Base-by-base conservation (phyloP, 2,329 filamentous ascomycete genomes). In the Aspergillus pseudoviridinutans region DNA sequence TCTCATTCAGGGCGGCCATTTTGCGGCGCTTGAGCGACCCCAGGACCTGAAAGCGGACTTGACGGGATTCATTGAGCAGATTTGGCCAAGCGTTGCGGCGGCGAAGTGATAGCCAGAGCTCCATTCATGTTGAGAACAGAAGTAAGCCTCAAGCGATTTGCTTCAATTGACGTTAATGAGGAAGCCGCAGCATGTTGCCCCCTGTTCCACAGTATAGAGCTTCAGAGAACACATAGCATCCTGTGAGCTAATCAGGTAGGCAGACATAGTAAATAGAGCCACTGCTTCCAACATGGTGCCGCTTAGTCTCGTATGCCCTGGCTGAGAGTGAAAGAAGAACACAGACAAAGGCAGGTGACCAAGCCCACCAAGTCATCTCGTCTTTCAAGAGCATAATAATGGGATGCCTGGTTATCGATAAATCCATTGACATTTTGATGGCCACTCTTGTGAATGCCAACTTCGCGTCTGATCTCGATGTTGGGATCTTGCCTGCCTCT, bases 1-100 rank as follows among this genome's bases (percentile, higher is more conserved):
- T 54, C 28, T 55, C 2, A 44, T 17, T 32, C 66, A 73, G 64
- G 83, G 83, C 17, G 82, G 83, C 0, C 82, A 84, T 68, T 84
- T 84, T 64, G 80, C 83, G 1, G 70, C 74, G 0, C 66, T 77
- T 9, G 77, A 80, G 44, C 74, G 77, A 24, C 75, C 76, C 0
- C 64, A 72, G 57, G 66, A 74, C 1, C 62, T 82, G 49, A 77
- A 80, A 59, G 73, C 72, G 10, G 78, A 79, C 53, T 64, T 81
- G 46, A 73, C 74, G 58, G 64, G 64, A 3, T 76, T 75, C 59
- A 62, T 73, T 10, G 55, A 65, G 9, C 65, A 72, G 54, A 64
- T 70, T 17, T 72, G 70, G 69, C 60, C 64, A 22, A 56, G 41
- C 1, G 58, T 63, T 47, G 22, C 4, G 14, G 20, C 44, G 5